Percentiles rank a stretch among this genome's conserved stretches.
Conservation (phyloP, 305 asterid genomes). For the Lippia alba region DNA sequence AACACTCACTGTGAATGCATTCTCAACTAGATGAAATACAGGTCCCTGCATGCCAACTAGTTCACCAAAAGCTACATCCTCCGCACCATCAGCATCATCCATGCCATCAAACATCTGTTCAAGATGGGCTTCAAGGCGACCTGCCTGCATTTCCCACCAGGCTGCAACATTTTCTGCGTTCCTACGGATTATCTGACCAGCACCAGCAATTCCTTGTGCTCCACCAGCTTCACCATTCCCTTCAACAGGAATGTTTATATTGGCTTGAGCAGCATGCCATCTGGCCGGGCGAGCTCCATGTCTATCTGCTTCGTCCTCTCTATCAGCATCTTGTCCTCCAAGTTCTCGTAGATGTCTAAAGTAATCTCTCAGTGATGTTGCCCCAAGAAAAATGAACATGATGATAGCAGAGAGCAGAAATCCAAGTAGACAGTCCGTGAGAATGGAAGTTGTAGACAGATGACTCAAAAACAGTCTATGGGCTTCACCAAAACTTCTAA, state of each 20-base stretch:
- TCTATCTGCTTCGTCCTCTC: constrained; percentile 95
- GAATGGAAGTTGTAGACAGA: constrained; percentile 78
- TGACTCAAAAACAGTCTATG: constrained; percentile 89
- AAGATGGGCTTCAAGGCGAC: constrained; percentile 94
- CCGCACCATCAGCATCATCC: constrained; percentile 99
- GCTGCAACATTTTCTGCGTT: constrained; percentile 99
- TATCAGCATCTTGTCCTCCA: constrained; percentile 94
- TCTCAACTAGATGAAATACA: constrained; percentile 94
- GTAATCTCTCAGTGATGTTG: constrained; percentile 96
- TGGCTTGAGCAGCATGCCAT: constrained; percentile 78
- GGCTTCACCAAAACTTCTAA: constrained; percentile 90
- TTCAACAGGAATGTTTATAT: constrained; percentile 70
- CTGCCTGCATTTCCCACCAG: constrained; percentile 98
- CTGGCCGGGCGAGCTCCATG: constrained; percentile 95
- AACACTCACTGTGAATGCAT: constrained; percentile 88
- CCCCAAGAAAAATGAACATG: constrained; percentile 96
- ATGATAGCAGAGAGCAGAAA: constrained; percentile 97
- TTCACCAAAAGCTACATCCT: constrained; percentile 97
- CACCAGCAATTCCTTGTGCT: constrained; percentile 88
- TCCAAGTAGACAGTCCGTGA: constrained; percentile 95
- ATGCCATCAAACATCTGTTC: constrained; percentile 99
- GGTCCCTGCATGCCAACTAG: constrained; percentile 99
- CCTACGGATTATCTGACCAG: constrained; percentile 86
- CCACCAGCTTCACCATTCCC: constrained; percentile 86
- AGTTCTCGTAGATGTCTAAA: constrained; percentile 88